Evolutionary conservation across 768 basidiomycete genomes (phyloP).

Genomic region (Hygrophorus pudorinus): DNA sequence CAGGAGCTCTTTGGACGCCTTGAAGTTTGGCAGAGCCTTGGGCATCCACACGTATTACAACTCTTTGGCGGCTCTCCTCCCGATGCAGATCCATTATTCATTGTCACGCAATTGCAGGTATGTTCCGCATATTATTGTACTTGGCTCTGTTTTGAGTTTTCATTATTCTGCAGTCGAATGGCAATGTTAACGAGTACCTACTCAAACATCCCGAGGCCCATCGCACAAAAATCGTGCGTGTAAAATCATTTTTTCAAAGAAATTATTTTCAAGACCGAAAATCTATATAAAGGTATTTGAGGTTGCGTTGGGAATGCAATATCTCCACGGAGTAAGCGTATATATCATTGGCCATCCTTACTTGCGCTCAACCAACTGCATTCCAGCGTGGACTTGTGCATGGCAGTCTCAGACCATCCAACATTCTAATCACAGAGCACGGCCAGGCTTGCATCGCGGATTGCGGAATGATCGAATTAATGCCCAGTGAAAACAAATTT

Average conservation of each 20-base stretch:
- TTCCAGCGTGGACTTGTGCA: conserved; percentile 15
- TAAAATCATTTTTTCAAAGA: not conserved
- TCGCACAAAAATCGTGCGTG: conserved; percentile 14
- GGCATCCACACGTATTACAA: conserved; percentile 15
- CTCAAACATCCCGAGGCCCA: conserved; percentile 12
- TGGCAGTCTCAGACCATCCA: conserved; percentile 16
- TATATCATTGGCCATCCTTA: not conserved
- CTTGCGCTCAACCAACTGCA: not conserved
- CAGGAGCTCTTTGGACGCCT: conserved; percentile 12
- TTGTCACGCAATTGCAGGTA: conserved; percentile 12
- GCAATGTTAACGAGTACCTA: conserved; percentile 13
- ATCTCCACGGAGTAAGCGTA: conserved; percentile 13
- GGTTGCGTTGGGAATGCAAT: conserved; percentile 16
- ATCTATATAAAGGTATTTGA: conserved; percentile 12
- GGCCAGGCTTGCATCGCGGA: conserved; percentile 14
- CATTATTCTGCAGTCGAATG: conserved; percentile 3
- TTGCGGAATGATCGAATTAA: conserved; percentile 16
- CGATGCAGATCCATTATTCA: conserved; percentile 15
- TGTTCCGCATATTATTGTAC: too few relatives aligned
- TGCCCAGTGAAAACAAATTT: conserved; percentile 9
- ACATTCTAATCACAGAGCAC: conserved; percentile 13
- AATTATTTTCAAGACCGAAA: not conserved
- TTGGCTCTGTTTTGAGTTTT: too few relatives aligned
- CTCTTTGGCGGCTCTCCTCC: conserved; percentile 14
- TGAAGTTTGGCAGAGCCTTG: conserved; percentile 14